A percentile compares a stretch with the other conserved stretches of the same genome.
Evolutionary conservation across 441 rosid genomes (phyloP).

Genomic region (Theobroma grandiflorum): DNA sequence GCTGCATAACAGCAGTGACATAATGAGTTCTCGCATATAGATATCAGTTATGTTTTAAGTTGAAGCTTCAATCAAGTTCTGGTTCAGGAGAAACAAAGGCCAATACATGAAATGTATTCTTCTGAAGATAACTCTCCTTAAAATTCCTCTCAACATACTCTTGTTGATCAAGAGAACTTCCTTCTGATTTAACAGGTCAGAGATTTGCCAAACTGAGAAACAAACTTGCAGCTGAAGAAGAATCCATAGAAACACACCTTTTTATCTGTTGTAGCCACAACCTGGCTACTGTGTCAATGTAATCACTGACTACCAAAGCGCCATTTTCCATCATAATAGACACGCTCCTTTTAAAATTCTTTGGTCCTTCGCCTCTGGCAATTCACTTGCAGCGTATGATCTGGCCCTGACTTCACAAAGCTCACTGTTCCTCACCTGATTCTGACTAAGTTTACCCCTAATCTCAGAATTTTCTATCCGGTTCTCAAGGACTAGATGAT

Average conservation of each 20-base stretch:
- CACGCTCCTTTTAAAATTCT: slow-evolving; percentile 29
- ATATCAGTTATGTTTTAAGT: background rate
- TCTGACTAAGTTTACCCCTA: slow-evolving; percentile 29
- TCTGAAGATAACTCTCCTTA: background rate
- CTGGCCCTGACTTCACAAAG: slow-evolving; percentile 42
- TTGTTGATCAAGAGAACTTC: slow-evolving; percentile 25
- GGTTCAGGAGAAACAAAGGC: background rate
- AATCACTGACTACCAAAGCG: background rate
- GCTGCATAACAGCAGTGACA: background rate
- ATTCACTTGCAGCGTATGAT: slow-evolving; percentile 32
- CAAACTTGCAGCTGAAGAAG: slow-evolving; percentile 30
- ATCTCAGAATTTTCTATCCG: slow-evolving; percentile 40
- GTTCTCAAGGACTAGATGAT: slow-evolving; percentile 18
- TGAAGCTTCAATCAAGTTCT: background rate
- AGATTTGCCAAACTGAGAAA: background rate
- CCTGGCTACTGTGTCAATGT: background rate
- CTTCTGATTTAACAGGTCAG: slow-evolving; percentile 1
- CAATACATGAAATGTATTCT: background rate
- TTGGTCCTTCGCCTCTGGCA: slow-evolving; percentile 15
- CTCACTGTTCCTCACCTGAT: slow-evolving; percentile 35
- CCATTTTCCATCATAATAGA: slow-evolving; percentile 19
- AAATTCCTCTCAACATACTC: slow-evolving; percentile 14
- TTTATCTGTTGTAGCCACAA: slow-evolving; percentile 23
- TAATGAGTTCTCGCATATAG: background rate
- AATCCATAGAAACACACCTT: slow-evolving; percentile 52